phyloP scores from a whole-genome alignment of 176 grass and related monocot genomes.

The Phyllostachys edulis region DNA sequence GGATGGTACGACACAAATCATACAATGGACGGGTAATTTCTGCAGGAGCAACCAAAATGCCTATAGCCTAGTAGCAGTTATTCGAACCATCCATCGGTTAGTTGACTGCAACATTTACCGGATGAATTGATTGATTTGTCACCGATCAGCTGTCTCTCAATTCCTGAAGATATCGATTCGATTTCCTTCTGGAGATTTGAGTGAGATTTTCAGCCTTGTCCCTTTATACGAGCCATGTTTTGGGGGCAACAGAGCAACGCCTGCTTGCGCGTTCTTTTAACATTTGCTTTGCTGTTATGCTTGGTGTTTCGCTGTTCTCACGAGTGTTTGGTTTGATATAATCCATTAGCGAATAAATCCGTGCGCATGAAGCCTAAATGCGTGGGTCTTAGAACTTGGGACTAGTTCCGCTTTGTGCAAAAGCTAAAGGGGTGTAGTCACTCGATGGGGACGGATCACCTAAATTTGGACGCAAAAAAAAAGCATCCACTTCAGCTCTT shows the following conservation, averaged over 20 bases:
- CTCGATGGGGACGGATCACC: slow-evolving; percentile 31
- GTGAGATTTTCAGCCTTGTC: not conserved
- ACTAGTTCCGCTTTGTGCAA: slow-evolving; percentile 1
- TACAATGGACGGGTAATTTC: not conserved
- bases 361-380: not conserved
- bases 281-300: not conserved
- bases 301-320: not conserved
- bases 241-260: not conserved
- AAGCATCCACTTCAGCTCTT: not conserved
- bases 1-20: not conserved
- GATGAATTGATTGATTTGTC: not conserved
- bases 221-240: not conserved
- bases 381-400: not conserved
- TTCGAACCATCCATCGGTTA: not conserved
- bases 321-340: not conserved
- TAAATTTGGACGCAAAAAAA: not conserved
- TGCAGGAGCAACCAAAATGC: not conserved
- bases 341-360: slow-evolving; percentile 9
- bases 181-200: not conserved
- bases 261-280: not conserved
- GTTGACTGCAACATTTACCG: not conserved
- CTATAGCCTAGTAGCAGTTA: not conserved
- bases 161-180: not conserved
- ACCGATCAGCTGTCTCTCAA: no score
- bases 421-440: slow-evolving; percentile 12